These are phyloP conservation scores for Zalaria sp. DNA, from an alignment of 2,329 filamentous ascomycete genomes.

Conservation along the genomic window DNA sequence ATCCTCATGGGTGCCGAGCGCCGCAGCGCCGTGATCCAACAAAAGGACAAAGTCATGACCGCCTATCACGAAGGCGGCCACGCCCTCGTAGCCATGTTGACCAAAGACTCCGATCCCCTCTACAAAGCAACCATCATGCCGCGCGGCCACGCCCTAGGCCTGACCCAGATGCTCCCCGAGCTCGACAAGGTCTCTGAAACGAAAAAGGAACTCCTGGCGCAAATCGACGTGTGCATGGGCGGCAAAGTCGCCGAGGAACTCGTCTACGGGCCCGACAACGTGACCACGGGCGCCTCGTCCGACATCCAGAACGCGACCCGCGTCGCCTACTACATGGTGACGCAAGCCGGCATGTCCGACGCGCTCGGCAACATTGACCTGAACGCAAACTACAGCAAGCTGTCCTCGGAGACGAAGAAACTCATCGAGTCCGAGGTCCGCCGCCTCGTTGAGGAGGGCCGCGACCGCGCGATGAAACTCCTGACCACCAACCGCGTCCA, in stretches of 20 bases:
- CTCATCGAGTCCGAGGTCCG: constrained; percentile 83
- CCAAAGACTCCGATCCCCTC: constrained; percentile 58
- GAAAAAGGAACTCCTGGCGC: constrained; percentile 69
- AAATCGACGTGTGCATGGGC: constrained; percentile 69
- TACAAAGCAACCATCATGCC: constrained; percentile 98
- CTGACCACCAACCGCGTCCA: constrained; percentile 66
- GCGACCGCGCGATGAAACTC: constrained; percentile 56
- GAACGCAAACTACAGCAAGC: constrained; percentile 59
- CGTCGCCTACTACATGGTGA: constrained; percentile 78
- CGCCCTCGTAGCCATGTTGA: constrained; percentile 77
- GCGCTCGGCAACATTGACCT: constrained; percentile 84
- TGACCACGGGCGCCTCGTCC: constrained; percentile 73
- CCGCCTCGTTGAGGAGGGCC: constrained; percentile 67
- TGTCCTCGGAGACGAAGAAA: constrained; percentile 77
- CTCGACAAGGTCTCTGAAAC: constrained; percentile 85
- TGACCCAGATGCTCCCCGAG: constrained; percentile 77
- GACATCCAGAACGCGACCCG: constrained; percentile 75
- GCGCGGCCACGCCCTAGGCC: constrained; percentile 69
- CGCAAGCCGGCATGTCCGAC: constrained; percentile 76
- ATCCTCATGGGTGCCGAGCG: constrained; percentile 94
- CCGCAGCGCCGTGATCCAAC: constrained; percentile 74
- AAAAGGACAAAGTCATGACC: constrained; percentile 92
- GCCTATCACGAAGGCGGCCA: constrained; percentile 95
- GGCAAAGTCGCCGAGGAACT: constrained; percentile 87
- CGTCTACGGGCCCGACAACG: constrained; percentile 78